Conservation (phyloP, 2,329 filamentous ascomycete species). For the Monilinia polystroma region DNA sequence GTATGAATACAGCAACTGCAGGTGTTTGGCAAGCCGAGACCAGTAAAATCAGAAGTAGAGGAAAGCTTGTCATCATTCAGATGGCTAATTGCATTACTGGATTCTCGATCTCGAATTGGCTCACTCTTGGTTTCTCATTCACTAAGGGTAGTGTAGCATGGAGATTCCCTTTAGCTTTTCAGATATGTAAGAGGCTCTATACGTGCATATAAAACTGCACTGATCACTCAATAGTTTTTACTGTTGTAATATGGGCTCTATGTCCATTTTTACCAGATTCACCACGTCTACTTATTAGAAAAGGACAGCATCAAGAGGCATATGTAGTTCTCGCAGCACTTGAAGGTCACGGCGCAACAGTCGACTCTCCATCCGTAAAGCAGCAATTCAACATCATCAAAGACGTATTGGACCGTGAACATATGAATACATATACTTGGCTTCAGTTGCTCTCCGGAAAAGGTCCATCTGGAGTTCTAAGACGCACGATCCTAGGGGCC, state of each 20-base stretch:
- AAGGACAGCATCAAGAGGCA: slow-evolving; percentile 47
- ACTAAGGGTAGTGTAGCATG: slow-evolving; percentile 48
- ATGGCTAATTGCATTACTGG: slow-evolving; percentile 57
- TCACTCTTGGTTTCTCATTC: slow-evolving; percentile 58
- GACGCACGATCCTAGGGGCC: slow-evolving; percentile 51
- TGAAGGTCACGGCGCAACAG: slow-evolving; percentile 18
- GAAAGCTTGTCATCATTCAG: slow-evolving; percentile 60
- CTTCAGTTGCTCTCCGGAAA: slow-evolving; percentile 39
- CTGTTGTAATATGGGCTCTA: slow-evolving; percentile 55
- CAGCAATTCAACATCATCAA: slow-evolving; percentile 49
- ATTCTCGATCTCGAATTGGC: slow-evolving; percentile 50
- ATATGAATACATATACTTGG: slow-evolving; percentile 42
- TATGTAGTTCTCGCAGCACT: slow-evolving; percentile 46
- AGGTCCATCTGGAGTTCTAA: slow-evolving; percentile 53
- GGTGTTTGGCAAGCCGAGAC: slow-evolving; percentile 63
- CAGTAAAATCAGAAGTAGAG: slow-evolving; percentile 55
- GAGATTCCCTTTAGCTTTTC: slow-evolving; percentile 62
- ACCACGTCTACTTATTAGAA: slow-evolving; percentile 49
- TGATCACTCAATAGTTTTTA: slow-evolving; percentile 49
- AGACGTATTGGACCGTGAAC: slow-evolving; percentile 45
- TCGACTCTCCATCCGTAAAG: slow-evolving; percentile 47
- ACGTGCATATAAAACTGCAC: too few species aligned
- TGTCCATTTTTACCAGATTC: slow-evolving; percentile 55
- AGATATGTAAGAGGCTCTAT: slow-evolving; percentile 37
- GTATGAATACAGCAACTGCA: slow-evolving; percentile 49